These are phyloP conservation scores for Solanum neorickii DNA, from an alignment of 257 asterid genomes.

Conservation along the genomic window DNA sequence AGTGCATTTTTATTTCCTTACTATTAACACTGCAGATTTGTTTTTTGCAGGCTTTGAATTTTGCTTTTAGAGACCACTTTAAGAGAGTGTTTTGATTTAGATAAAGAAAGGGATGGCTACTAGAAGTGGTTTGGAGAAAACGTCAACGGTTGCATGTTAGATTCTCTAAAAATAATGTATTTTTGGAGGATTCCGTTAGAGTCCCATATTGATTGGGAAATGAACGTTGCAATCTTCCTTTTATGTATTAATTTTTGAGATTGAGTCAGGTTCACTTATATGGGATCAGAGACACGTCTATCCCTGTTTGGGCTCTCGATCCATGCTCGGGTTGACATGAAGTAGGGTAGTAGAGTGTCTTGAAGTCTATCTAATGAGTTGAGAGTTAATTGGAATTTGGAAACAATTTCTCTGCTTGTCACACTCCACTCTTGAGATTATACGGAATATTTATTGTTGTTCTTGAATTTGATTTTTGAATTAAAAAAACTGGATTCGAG, in stretches of 20 bases:
- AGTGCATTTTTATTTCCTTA: background rate
- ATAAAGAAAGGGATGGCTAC: constrained; percentile 14
- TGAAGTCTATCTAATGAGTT: background rate
- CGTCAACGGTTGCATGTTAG: background rate
- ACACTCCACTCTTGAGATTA: background rate
- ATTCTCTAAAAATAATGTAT: background rate
- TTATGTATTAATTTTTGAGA: background rate
- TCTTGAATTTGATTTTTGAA: background rate
- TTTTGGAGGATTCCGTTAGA: background rate
- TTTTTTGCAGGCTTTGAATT: constrained; percentile 2
- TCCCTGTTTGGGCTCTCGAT: background rate
- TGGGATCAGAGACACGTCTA: background rate
- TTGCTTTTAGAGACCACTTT: constrained; percentile 1
- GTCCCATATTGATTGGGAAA: background rate
- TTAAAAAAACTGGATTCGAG: too few species aligned
- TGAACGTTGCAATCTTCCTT: background rate
- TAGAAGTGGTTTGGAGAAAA: constrained; percentile 14
- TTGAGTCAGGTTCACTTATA: background rate
- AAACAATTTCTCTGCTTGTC: background rate
- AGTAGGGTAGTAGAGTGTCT: background rate
- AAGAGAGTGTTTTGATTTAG: constrained; percentile 8
- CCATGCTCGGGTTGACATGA: background rate
- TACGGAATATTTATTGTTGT: background rate
- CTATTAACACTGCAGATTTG: too few species aligned
- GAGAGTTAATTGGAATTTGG: background rate